Percentiles rank a stretch among this genome's conserved stretches.
Conservation (phyloP, 2,329 filamentous ascomycete genomes). For the Hypoxylon sp. region DNA sequence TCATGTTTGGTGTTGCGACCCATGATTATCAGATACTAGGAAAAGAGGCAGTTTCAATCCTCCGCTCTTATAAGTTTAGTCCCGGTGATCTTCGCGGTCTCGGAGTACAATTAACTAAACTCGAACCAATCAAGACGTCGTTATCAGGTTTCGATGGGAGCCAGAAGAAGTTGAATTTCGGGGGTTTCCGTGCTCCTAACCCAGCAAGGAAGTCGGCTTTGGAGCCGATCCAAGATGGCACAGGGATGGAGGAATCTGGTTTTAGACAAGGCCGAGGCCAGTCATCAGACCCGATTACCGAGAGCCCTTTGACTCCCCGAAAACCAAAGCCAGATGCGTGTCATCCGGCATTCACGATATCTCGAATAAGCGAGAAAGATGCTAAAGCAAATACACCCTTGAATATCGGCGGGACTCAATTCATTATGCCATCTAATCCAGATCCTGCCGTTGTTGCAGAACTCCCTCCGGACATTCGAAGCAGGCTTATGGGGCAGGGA, state of each 20-base stretch:
- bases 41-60: slow-evolving; percentile 86
- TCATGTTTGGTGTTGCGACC: slow-evolving; percentile 86
- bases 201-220: slow-evolving; percentile 57
- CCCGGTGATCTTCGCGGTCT: slow-evolving; percentile 94
- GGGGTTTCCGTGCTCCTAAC: slow-evolving; percentile 61
- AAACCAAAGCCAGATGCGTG: slow-evolving; percentile 62
- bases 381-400: slow-evolving; percentile 75
- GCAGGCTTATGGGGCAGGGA: slow-evolving; percentile 76
- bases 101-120: slow-evolving; percentile 92
- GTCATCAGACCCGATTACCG: slow-evolving; percentile 67
- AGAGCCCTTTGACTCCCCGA: slow-evolving; percentile 67
- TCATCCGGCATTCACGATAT: slow-evolving; percentile 69
- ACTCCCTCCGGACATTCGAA: slow-evolving; percentile 85
- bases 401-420: slow-evolving; percentile 90
- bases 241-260: slow-evolving; percentile 56
- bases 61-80: slow-evolving; percentile 85
- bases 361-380: slow-evolving; percentile 66
- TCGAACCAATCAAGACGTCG: slow-evolving; percentile 80
- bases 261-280: slow-evolving; percentile 51
- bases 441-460: slow-evolving; percentile 88
- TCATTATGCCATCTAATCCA: slow-evolving; percentile 86
- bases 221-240: slow-evolving; percentile 65
- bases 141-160: slow-evolving; percentile 76
- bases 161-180: slow-evolving; percentile 84
- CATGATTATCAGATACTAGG: slow-evolving; percentile 79